These are phyloP conservation scores for Breviolum minutum DNA, from an alignment of 73 alveolate genomes.

Conservation along the genomic window DNA sequence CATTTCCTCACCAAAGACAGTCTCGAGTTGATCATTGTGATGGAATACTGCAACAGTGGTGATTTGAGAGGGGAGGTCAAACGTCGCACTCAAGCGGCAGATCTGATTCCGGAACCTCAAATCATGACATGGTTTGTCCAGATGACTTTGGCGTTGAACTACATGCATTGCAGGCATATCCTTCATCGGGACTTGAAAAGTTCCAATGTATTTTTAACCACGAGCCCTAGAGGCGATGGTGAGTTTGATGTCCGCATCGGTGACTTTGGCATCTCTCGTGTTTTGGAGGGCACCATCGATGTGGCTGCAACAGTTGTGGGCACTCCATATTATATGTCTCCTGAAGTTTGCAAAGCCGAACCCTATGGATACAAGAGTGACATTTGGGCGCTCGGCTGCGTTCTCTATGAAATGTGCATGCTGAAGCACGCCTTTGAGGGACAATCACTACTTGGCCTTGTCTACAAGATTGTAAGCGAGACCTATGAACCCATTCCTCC, in stretches of 20 bases:
- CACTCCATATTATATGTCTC: constrained; percentile 97
- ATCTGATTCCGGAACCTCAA: constrained; percentile 68
- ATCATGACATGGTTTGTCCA: constrained; percentile 95
- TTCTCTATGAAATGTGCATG: constrained; percentile 95
- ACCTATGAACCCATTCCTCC: constrained; percentile 94
- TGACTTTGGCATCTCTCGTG: constrained; percentile 97
- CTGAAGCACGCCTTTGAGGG: constrained; percentile 93
- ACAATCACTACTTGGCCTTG: constrained; percentile 94
- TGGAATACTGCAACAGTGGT: constrained; percentile 89
- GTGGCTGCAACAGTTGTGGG: constrained; percentile 97
- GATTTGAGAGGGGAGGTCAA: constrained; percentile 87
- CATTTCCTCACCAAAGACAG: constrained; percentile 79
- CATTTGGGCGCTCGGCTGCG: constrained; percentile 97
- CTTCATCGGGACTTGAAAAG: constrained; percentile 91
- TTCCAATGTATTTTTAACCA: constrained; percentile 79
- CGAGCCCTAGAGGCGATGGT: constrained; percentile 31
- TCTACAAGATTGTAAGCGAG: constrained; percentile 93
- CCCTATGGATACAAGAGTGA: constrained; percentile 97
- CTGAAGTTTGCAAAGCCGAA: constrained; percentile 96
- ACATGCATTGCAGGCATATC: constrained; percentile 83
- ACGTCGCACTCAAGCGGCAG: constrained; percentile 79
- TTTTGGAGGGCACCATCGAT: constrained; percentile 96
- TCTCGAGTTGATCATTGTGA: constrained; percentile 51
- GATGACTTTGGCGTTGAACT: constrained; percentile 89
- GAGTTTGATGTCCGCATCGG: constrained; percentile 96